Conservation (phyloP, 1,284 basidiomycete species). For the Rhodotorula sp. region DNA sequence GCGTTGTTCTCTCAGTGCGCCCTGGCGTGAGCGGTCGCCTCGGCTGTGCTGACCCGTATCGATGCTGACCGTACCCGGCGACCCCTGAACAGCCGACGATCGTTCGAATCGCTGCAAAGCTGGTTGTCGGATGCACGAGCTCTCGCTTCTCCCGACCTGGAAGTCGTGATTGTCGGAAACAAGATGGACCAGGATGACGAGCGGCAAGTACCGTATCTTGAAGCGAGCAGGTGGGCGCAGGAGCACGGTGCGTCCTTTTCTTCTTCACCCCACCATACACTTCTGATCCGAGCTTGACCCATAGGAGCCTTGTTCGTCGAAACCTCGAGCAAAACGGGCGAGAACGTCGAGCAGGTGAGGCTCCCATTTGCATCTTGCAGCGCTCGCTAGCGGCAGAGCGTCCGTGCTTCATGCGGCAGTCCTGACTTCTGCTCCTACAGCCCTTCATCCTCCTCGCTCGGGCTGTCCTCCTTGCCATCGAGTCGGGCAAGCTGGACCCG, state of each 20-base stretch:
- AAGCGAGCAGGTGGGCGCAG: constrained; percentile 91
- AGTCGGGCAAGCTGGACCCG: constrained; percentile 86
- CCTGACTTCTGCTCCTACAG: constrained; percentile 46
- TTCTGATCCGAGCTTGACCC: neutral
- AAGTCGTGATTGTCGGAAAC: constrained; percentile 90
- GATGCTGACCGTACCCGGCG: neutral
- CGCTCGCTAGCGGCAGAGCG: neutral
- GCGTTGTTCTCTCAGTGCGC: neutral
- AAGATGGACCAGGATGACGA: constrained; percentile 93
- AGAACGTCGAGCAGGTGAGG: constrained; percentile 70
- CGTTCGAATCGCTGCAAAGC: constrained; percentile 53
- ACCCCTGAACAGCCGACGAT: constrained; percentile 35
- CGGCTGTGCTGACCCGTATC: too few species aligned
- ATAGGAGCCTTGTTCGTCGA: constrained; percentile 88
- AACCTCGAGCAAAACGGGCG: constrained; percentile 85
- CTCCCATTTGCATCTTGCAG: neutral
- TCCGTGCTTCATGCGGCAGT: neutral
- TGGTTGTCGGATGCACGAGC: constrained; percentile 93
- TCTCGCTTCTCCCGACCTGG: constrained; percentile 79
- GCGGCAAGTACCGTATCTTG: constrained; percentile 88
- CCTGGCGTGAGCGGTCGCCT: too few species aligned
- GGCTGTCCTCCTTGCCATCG: constrained; percentile 88
- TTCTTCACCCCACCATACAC: neutral
- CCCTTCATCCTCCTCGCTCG: constrained; percentile 89
- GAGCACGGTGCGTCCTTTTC: constrained; percentile 70